Base-by-base conservation (phyloP, 805 yeast genomes). In the Geotrichum ghanense region DNA sequence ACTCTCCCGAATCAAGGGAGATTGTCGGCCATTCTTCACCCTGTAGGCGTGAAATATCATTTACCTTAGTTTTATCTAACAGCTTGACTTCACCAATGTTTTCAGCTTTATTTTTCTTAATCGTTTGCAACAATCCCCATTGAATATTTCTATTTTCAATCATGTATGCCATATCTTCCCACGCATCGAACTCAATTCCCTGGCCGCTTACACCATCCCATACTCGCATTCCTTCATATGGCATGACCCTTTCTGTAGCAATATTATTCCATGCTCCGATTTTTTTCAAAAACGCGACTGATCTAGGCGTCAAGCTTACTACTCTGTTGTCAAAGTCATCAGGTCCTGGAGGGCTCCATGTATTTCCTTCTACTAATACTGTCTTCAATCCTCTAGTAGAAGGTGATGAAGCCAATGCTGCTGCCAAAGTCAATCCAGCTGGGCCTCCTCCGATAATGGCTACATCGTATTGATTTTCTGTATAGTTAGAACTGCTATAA, bases 391-490 rank as follows among this genome's bases (percentile, higher is more conserved):
- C 68, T 23, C 65, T 68, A 3, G 95, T 75, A 19, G 71, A 61
- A 2, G 81, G 78, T 1, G 88, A 81, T 53, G 72, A 71, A 60
- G 84, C 56, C 48, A 90, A 65, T 0, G 95, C 94, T 0, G 95
- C 75, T 3, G 92, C 80, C 31, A 92, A 67, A 1, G 95, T 81
- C 48, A 92, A 67, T 0, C 98, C 98, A 1, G 97, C 97, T 1
- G 97, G 96, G 0, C 98, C 98, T 5, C 95, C 97, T 31, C 98
- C 98, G 31, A 92, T 83, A 46, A 92, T 83, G 5, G 86, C 80
- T 19, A 92, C 76, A 63, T 90, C 97, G 23, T 54, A 53, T n/a
- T 48, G 48, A 20, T 44, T 22, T 6, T 45, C 26, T 22, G 39
- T 26, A 12, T 26, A 10, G 2, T 42, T 16, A 5, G 48, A 45